phyloP scores from a whole-genome alignment of 129 eudicot species.

The Escallonia rubra region DNA sequence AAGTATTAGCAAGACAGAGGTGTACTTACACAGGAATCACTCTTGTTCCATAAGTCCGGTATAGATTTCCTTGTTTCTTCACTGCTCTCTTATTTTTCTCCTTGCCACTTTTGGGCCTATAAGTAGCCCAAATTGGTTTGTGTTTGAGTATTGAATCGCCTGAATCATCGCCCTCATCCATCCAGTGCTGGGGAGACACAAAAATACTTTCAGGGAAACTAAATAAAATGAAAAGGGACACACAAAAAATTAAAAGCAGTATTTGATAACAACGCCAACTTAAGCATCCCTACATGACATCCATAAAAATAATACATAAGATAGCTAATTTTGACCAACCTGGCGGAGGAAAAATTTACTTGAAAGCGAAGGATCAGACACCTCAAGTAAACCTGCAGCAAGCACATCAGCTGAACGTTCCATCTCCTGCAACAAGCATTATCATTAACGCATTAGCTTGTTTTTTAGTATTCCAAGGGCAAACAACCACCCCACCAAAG shows the following conservation, averaged over 20 bases:
- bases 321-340: constrained; percentile 39
- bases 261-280: not conserved
- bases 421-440: constrained; percentile 65
- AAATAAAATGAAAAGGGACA: not conserved
- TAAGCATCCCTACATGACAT: not conserved
- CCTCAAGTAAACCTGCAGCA: constrained; percentile 97
- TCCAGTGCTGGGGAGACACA: constrained; percentile 64
- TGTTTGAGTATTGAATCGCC: constrained; percentile 83
- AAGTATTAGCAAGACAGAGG: not conserved
- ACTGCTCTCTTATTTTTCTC: constrained; percentile 35
- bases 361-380: constrained; percentile 90
- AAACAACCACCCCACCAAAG: not conserved
- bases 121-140: constrained; percentile 70
- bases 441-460: not conserved
- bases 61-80: constrained; percentile 58
- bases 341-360: constrained; percentile 85
- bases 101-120: constrained; percentile 37
- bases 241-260: not conserved
- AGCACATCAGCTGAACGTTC: constrained; percentile 97
- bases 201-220: not conserved
- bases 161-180: constrained; percentile 53
- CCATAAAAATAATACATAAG: not conserved
- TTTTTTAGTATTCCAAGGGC: not conserved
- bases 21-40: constrained; percentile 91
- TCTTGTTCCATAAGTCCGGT: constrained; percentile 96